Evolutionary conservation across 1,284 basidiomycete genomes (phyloP), one percentile per base, ranked within the genome.

Genomic region (Sphaerobolus stellatus): DNA sequence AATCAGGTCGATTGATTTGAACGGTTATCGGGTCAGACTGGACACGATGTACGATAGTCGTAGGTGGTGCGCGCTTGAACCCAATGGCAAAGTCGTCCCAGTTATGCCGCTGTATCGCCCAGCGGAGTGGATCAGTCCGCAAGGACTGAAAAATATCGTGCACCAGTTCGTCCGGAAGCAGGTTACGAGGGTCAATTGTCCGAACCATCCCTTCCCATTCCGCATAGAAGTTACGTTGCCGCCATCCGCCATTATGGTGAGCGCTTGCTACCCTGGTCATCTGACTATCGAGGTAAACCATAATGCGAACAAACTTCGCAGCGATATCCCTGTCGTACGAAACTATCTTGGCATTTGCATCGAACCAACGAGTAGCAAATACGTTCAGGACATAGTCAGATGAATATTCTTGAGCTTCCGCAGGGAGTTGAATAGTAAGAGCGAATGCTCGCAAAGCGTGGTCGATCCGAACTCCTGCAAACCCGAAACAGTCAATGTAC

Each of bases 311-410:
- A 44, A 98, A 80, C 30, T 86, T 84, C 56, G 81, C 75, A 1
- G 92, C 87, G 49, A 92, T 74, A 58, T 91, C 86, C 64, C 83
- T 85, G 71, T 91, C 88, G 64, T 87, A 94, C 2, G 88, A 80
- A 24, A 94, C 82, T 30, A 82, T 77, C 44, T 79, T 78, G 14
- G 84, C 81, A 67, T 99, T 99, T n/a, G 89, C 87, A 56, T 89
- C 86, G 61, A 91, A 90, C 91, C 94, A 99, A 25, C 90, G 81
- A 58, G 82, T 80, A 6, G 94, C 90, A 66, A 99, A 95, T 9
- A 87, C 82, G 18, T 69, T 61, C 27, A 84, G 69, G 22, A 83
- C 62, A 24, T 69, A 67, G 67, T 98, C 94, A 34, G 92, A 77
- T 1, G 92, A 75, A 48, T 76, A 74, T 3, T 68, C 61, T 18